Percentiles rank a stretch among this genome's conserved stretches.
Evolutionary conservation across 169 alveolate species (phyloP).

Genomic region (Plasmodium billcollinsi): DNA sequence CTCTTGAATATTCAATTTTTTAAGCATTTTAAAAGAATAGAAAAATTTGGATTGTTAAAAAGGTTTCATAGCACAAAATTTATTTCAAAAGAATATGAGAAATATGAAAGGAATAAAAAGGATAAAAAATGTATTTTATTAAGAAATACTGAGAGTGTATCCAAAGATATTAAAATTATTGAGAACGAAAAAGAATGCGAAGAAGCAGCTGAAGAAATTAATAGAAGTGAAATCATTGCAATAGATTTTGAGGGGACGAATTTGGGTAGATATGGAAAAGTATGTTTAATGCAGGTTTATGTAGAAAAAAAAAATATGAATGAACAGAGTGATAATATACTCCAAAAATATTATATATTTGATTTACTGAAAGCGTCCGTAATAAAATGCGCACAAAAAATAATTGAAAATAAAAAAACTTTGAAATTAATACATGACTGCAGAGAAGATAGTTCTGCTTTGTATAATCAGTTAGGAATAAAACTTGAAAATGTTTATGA

Average conservation of each 20-base stretch:
- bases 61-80: slow-evolving; percentile 17
- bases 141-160: background rate
- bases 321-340: slow-evolving; percentile 6
- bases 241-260: slow-evolving; percentile 83
- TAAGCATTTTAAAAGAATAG: slow-evolving; percentile 29
- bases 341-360: slow-evolving; percentile 46
- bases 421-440: slow-evolving; percentile 76
- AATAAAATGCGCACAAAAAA: slow-evolving; percentile 64
- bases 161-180: slow-evolving; percentile 62
- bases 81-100: slow-evolving; percentile 27
- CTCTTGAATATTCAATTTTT: slow-evolving; percentile 4
- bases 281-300: slow-evolving; percentile 78
- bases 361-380: slow-evolving; percentile 38
- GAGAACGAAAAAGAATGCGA: slow-evolving; percentile 71
- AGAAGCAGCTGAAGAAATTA: slow-evolving; percentile 75
- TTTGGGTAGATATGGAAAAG: slow-evolving; percentile 83
- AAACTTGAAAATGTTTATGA: slow-evolving; percentile 81
- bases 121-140: background rate
- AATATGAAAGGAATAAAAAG: slow-evolving; percentile 1
- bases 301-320: slow-evolving; percentile 16
- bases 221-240: slow-evolving; percentile 71
- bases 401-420: slow-evolving; percentile 79
- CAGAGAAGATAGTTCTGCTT: slow-evolving; percentile 83
- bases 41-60: slow-evolving; percentile 17
- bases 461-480: slow-evolving; percentile 82